Evolutionary conservation across 768 basidiomycete genomes (phyloP), one percentile per base, ranked within the genome.

Genomic region (Mycena belliarum): DNA sequence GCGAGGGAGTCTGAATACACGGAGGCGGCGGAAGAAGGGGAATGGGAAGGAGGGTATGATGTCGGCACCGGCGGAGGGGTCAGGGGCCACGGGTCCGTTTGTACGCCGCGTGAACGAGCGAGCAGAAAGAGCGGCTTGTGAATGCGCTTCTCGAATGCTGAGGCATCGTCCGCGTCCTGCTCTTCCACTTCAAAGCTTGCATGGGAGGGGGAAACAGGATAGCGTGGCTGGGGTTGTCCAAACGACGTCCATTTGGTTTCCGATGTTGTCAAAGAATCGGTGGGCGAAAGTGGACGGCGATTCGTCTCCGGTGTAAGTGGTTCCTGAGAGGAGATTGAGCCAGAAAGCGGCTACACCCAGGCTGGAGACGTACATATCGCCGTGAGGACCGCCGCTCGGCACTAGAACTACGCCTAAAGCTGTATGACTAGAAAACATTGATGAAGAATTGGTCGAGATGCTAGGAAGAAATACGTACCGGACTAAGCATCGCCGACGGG

Each of bases 31-130:
- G 82, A 81, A 23, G 89, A 81, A 4, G 81, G 76, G 0, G 76
- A 71, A 49, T 81, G 79, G 2, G 79, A 79, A 89, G 0, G 92
- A 91, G 0, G 88, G 83, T 65, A 94, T 81, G 18, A 79, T 81
- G 45, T 32, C 33, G 33, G 33, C 33, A 15, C 14, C 6, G 33
- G 29, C 7, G 29, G 73, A 6, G 80, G 78, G 4, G 82, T 80
- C 16, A 72, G 65, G 28, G 72, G 59, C 50, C 64, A 73, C 25
- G 64, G 65, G 42, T 91, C 88, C 1, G 89, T 91, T 67, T 93
- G 92, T 8, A 89, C 80, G 14, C 81, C 86, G 42, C 82, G 79
- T 25, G 85, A 86, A 3, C 83, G 80, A 23, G 82, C 85, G 6
- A 86, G 76, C 20, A 87, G 77, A 49, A 86, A 69, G 12, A 81